Conservation (phyloP, 2,329 filamentous ascomycete genomes). For the Colletotrichum musae region DNA sequence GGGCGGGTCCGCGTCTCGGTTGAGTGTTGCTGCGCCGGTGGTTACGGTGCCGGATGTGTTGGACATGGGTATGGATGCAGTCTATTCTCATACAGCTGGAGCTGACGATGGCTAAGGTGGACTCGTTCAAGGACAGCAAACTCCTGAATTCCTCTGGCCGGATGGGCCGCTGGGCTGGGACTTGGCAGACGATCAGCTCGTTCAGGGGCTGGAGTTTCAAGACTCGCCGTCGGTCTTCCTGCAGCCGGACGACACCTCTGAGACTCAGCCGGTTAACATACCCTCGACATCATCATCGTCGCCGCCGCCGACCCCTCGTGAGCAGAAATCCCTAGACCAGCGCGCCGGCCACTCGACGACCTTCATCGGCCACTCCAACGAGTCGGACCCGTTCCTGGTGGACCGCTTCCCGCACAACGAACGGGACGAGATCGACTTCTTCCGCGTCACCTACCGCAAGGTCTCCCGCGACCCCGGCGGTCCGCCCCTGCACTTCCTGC, state of each 20-base stretch:
- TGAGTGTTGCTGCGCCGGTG: too few relatives aligned
- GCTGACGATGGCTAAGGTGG: too few relatives aligned
- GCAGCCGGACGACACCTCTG: background rate
- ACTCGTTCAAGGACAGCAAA: background rate
- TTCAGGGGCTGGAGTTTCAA: background rate
- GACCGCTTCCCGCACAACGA: conserved; percentile 47
- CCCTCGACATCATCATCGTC: background rate
- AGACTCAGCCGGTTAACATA: background rate
- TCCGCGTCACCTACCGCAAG: conserved; percentile 43
- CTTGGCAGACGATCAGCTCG: background rate
- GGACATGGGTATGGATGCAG: background rate
- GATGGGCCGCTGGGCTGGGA: background rate
- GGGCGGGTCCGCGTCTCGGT: background rate
- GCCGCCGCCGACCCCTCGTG: too few relatives aligned
- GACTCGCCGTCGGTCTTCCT: background rate
- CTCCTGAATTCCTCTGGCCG: background rate
- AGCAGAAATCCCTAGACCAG: conserved; percentile 3
- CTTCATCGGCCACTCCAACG: conserved; percentile 30
- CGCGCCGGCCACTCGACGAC: conserved; percentile 27
- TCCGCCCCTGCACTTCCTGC: conserved; percentile 40
- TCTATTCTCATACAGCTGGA: background rate
- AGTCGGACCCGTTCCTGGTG: conserved; percentile 39
- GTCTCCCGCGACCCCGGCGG: background rate
- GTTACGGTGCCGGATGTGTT: background rate
- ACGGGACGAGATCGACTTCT: conserved; percentile 49